These are phyloP conservation scores for Populus hybrid DNA, from an alignment of 441 rosid genomes.

Conservation along the genomic window DNA sequence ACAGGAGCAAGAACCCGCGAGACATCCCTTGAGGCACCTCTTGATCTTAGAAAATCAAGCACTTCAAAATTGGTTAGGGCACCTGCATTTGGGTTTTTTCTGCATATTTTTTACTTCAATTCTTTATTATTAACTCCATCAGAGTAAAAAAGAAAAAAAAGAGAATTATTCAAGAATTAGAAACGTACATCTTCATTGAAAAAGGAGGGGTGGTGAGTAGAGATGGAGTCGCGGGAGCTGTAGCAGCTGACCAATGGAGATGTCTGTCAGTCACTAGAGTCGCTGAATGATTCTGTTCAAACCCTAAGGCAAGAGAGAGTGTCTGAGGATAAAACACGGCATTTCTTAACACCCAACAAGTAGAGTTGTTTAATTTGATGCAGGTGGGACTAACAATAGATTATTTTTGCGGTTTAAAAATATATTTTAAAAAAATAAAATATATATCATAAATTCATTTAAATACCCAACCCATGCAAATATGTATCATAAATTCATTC, in stretches of 20 bases:
- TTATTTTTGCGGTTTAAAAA: too few species aligned
- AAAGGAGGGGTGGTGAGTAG: not conserved
- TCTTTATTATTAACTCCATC: not conserved
- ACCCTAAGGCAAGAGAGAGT: not conserved
- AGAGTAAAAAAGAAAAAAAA: not conserved
- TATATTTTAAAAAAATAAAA: too few species aligned
- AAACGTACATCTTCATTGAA: constrained; percentile 2
- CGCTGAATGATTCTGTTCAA: not conserved
- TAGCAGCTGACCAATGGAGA: not conserved
- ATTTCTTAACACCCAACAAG: not conserved
- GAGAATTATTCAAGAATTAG: not conserved
- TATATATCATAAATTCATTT: not conserved
- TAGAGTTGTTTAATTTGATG: not conserved
- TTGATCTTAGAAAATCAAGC: constrained; percentile 55
- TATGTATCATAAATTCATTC: not conserved
- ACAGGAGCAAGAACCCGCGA: constrained; percentile 64
- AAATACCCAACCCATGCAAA: not conserved
- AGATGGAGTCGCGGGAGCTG: not conserved
- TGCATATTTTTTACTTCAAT: constrained; percentile 30
- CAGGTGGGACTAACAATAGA: not conserved
- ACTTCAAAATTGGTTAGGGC: constrained; percentile 74
- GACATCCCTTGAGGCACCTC: constrained; percentile 73
- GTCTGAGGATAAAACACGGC: not conserved
- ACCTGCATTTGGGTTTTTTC: constrained; percentile 67
- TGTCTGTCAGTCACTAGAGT: not conserved